A percentile compares a stretch with the other conserved stretches of the same genome.
Evolutionary conservation across 2,329 filamentous ascomycete species (phyloP).

Genomic region (Paramyrothecium sp.): DNA sequence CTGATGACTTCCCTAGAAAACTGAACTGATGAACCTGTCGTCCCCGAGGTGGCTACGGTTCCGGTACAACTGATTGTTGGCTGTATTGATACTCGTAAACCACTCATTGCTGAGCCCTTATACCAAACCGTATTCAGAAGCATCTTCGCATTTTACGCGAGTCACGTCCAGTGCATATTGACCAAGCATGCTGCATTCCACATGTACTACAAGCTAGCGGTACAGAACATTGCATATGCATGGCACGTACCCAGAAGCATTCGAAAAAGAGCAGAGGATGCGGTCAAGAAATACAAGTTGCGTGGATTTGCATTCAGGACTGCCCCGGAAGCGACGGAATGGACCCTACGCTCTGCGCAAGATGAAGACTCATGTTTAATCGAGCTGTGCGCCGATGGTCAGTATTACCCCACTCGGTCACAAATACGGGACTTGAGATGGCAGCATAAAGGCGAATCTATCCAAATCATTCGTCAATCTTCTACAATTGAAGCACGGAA

Average conservation of each 20-base stretch:
- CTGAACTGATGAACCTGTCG: too few relatives aligned
- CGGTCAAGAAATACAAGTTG: neutral
- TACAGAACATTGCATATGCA: neutral
- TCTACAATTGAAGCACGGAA: constrained; percentile 1
- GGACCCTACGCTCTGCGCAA: constrained; percentile 1
- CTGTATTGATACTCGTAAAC: neutral
- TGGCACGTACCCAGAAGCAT: neutral
- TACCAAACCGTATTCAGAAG: neutral
- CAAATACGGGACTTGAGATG: constrained; percentile 1
- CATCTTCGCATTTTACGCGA: neutral
- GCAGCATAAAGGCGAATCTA: neutral
- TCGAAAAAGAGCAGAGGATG: neutral
- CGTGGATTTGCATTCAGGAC: neutral
- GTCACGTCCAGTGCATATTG: neutral
- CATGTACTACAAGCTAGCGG: neutral
- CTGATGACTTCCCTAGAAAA: too few relatives aligned
- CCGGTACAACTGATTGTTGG: constrained; percentile 1
- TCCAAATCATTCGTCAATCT: neutral
- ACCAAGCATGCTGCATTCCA: constrained; percentile 2
- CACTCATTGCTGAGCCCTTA: neutral
- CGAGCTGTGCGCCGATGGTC: neutral
- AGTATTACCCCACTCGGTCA: neutral
- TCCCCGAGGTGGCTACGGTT: too few relatives aligned
- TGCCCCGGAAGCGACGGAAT: neutral
- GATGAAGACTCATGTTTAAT: neutral